phyloP scores from a whole-genome alignment of 768 basidiomycete genomes.

The Ramaria sp. region DNA sequence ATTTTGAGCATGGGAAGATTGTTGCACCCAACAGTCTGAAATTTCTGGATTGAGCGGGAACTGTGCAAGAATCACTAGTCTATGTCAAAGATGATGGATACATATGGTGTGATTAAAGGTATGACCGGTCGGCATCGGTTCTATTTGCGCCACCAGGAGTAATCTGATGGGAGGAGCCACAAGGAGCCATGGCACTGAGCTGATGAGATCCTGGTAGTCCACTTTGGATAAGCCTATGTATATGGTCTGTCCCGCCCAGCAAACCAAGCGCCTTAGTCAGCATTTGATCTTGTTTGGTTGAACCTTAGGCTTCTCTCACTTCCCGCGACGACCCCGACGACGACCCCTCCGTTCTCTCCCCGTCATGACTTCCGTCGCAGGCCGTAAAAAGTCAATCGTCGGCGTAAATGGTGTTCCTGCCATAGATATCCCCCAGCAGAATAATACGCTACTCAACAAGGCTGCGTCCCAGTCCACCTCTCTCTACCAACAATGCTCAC shows the following conservation, averaged over 20 bases:
- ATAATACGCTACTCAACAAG: slow-evolving; percentile 86
- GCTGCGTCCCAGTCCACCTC: slow-evolving; percentile 78
- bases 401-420: slow-evolving; percentile 47
- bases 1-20: too few relatives aligned
- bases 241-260: background rate
- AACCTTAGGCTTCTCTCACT: slow-evolving; percentile 10
- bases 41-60: too few relatives aligned
- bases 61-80: too few relatives aligned
- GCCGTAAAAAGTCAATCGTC: slow-evolving; percentile 67
- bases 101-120: too few relatives aligned
- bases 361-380: slow-evolving; percentile 37
- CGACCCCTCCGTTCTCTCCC: slow-evolving; percentile 25
- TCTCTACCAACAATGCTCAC: slow-evolving; percentile 86
- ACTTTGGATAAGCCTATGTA: too few relatives aligned
- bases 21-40: too few relatives aligned
- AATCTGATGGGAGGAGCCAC: too few relatives aligned
- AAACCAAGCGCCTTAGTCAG: background rate
- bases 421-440: slow-evolving; percentile 65
- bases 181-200: too few relatives aligned
- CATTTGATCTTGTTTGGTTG: background rate
- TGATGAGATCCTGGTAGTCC: too few relatives aligned
- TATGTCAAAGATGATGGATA: too few relatives aligned
- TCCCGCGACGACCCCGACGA: slow-evolving; percentile 18
- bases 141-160: too few relatives aligned
- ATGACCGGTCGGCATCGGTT: too few relatives aligned